A percentile compares a stretch with the other conserved stretches of the same genome.
Conservation (phyloP, 1,284 basidiomycete genomes). For the Melampsora medusae region DNA sequence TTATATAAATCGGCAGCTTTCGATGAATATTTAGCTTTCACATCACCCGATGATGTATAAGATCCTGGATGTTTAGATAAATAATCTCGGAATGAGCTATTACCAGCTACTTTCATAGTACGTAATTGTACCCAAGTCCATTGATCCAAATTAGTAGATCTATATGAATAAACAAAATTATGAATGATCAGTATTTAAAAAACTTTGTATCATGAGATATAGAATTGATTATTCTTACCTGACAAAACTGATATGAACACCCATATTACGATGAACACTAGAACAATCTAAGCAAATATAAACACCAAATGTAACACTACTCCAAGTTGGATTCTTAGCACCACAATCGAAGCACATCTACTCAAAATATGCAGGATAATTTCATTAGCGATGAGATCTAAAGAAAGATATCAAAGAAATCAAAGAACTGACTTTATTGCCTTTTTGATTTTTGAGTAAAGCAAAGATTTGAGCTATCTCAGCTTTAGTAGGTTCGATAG, state of each 20-base stretch:
- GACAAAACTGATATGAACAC: conserved; percentile 97
- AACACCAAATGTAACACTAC: conserved; percentile 90
- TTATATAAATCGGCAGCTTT: conserved; percentile 82
- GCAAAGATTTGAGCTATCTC: conserved; percentile 40
- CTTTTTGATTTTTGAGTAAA: conserved; percentile 41
- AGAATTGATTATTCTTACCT: conserved; percentile 62
- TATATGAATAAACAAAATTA: conserved; percentile 53
- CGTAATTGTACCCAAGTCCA: conserved; percentile 90
- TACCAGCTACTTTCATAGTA: conserved; percentile 94
- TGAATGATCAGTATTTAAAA: conserved; percentile 41
- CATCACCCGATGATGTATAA: conserved; percentile 69
- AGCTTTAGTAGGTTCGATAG: conserved; percentile 33
- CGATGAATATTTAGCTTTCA: conserved; percentile 84
- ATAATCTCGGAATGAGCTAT: conserved; percentile 82
- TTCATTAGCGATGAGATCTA: background rate
- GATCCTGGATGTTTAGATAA: conserved; percentile 81
- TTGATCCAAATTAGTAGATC: conserved; percentile 92
- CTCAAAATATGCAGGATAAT: background rate
- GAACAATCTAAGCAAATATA: conserved; percentile 99
- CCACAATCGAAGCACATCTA: conserved; percentile 95
- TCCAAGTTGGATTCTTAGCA: conserved; percentile 96
- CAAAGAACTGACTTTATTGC: conserved; percentile 21
- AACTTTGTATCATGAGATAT: background rate
- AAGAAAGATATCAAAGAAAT: background rate
- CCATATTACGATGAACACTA: conserved; percentile 90